Percentiles rank a stretch among this genome's conserved stretches.
Conservation (phyloP, 2,329 filamentous ascomycete species). For the Aspergillus alliaceus region DNA sequence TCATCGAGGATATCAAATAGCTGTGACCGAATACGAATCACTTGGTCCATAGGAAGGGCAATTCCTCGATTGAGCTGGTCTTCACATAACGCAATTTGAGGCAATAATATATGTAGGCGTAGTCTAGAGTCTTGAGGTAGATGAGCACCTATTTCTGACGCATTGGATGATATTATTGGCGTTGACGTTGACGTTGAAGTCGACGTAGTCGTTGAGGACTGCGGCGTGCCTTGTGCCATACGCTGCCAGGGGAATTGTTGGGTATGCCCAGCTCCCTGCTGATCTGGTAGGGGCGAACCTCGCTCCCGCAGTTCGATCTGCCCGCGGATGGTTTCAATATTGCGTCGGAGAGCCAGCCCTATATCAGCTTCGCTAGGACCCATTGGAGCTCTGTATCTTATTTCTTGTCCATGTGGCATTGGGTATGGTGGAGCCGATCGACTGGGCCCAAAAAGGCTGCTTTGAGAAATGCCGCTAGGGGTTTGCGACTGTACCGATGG, state of each 20-base stretch:
- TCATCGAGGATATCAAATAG: constrained; percentile 34
- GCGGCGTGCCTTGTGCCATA: neutral
- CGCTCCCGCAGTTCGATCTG: constrained; percentile 20
- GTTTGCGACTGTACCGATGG: neutral
- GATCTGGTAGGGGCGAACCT: neutral
- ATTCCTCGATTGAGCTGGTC: constrained; percentile 27
- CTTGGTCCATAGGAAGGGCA: constrained; percentile 30
- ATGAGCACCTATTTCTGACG: neutral
- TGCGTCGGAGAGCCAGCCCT: constrained; percentile 20
- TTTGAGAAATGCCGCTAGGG: constrained; percentile 11
- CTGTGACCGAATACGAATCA: constrained; percentile 30
- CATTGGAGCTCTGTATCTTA: constrained; percentile 14
- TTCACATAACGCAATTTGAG: constrained; percentile 28
- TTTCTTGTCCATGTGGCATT: constrained; percentile 4
- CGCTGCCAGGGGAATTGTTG: constrained; percentile 8
- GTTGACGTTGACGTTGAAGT: neutral
- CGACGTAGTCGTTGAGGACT: constrained; percentile 1
- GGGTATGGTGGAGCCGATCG: constrained; percentile 2
- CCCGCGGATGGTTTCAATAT: constrained; percentile 22
- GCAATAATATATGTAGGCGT: constrained; percentile 20
- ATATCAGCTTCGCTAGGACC: constrained; percentile 17
- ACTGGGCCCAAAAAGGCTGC: constrained; percentile 8
- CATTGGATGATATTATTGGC: neutral
- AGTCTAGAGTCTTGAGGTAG: constrained; percentile 12
- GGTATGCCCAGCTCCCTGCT: neutral